Percentiles rank a stretch among this genome's conserved stretches.
phyloP scores from a whole-genome alignment of 345 rosid genomes.

The Eucalyptus virginea region DNA sequence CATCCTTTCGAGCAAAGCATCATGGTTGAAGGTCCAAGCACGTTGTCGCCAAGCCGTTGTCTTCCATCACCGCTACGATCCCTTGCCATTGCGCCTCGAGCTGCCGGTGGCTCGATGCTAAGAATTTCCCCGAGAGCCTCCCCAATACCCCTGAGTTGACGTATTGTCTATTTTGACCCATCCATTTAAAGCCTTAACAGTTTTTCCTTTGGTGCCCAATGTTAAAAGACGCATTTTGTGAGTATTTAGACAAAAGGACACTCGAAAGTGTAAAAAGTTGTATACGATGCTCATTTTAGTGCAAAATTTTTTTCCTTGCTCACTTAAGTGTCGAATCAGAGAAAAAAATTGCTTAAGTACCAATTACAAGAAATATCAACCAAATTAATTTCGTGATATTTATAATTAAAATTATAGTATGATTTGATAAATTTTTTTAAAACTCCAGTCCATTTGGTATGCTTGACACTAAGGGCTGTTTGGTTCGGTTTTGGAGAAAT shows the following conservation, averaged over 20 bases:
- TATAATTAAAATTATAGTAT: no score
- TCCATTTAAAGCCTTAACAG: neutral
- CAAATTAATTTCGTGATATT: no score
- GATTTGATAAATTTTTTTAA: no score
- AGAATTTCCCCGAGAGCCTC: no score
- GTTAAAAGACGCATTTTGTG: neutral
- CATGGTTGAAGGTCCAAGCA: neutral
- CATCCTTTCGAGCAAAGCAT: neutral
- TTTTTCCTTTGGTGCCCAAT: neutral
- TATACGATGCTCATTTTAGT: fast-evolving
- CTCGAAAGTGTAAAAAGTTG: no score
- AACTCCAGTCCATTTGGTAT: no score
- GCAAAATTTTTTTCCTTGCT: fast-evolving
- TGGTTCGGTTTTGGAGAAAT: no score
- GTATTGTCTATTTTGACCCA: neutral
- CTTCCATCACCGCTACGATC: neutral
- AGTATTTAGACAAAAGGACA: neutral
- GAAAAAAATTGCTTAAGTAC: no score
- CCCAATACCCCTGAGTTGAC: neutral
- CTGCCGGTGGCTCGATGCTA: neutral
- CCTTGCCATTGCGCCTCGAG: neutral
- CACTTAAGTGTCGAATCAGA: no score
- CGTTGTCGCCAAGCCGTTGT: neutral
- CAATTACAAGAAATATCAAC: fast-evolving
- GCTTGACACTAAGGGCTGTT: no score